Percentiles rank a stretch among this genome's conserved stretches.
phyloP scores from a whole-genome alignment of 2,329 filamentous ascomycete species.

The Aspergillus pseudoglaucus region DNA sequence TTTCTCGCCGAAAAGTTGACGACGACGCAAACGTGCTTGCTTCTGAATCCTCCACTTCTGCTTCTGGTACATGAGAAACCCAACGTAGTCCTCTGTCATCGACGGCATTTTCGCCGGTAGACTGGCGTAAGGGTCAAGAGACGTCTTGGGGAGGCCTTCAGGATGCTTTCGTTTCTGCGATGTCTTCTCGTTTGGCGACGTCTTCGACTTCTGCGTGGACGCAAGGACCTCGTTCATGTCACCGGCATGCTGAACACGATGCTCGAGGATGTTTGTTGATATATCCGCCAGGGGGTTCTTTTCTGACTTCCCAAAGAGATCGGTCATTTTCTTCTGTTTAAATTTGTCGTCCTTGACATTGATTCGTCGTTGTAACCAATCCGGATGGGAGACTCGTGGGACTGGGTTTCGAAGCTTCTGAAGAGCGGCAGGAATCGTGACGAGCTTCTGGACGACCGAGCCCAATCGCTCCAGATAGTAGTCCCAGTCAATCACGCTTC shows the following conservation, averaged over 20 bases:
- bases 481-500: conserved; percentile 87
- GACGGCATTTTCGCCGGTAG: conserved; percentile 79
- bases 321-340: conserved; percentile 98
- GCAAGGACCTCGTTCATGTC: conserved; percentile 72
- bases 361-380: conserved; percentile 92
- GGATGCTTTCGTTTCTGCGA: conserved; percentile 67
- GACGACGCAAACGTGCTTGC: conserved; percentile 73
- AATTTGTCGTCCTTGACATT: conserved; percentile 93
- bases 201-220: conserved; percentile 60
- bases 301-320: conserved; percentile 61
- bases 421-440: conserved; percentile 93
- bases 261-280: conserved; percentile 54
- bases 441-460: conserved; percentile 96
- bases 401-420: conserved; percentile 95
- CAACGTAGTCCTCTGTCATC: conserved; percentile 77
- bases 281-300: conserved; percentile 69
- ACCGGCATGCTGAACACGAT: conserved; percentile 48
- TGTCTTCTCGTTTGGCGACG: conserved; percentile 49
- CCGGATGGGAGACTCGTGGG: conserved; percentile 85
- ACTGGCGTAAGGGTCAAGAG: conserved; percentile 69
- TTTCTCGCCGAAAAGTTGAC: conserved; percentile 89
- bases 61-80: conserved; percentile 90
- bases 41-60: conserved; percentile 98
- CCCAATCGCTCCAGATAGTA: conserved; percentile 95
- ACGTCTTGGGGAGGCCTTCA: conserved; percentile 55